Evolutionary conservation across 2,329 filamentous ascomycete genomes (phyloP), one percentile per base, ranked within the genome.

Genomic region (Cryphonectria parasitica): DNA sequence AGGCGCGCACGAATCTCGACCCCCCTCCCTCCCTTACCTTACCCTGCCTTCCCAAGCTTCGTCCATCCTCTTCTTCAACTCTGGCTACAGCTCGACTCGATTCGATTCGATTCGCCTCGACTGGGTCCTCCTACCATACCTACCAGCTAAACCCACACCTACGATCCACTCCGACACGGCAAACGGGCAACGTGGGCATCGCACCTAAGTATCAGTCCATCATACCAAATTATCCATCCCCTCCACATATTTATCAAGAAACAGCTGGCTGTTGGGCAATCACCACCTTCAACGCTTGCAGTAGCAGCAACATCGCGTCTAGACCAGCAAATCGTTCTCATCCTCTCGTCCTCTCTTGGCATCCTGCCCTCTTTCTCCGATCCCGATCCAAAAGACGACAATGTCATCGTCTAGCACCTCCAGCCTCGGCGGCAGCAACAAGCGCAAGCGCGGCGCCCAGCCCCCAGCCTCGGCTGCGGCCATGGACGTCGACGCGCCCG

Each of bases 381-480:
- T 19, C 31, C 34, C 36, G 52, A 34, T 45, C 67, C 64, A 69
- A 41, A 10, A 22, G 43, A 52, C 58, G 74, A 80, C 72, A 73
- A 91, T 92, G 90, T 87, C 90, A 39, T 90, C 89, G 41, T 85
- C 71, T 17, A 87, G 85, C 36, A 83, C 83, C 67, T 84, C 86
- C 41, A 63, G 66, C 49, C 70, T 61, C 19, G 82, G 85, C 73
- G 83, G 83, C 74, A 87, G 86, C 76, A 72, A 66, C 71, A 97
- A 97, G 86, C 91, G 95, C 82, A 97, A 97, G 88, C 90, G 95
- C 80, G 66, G 66, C 56, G 25, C 54, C 31, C 66, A 68, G n/a
- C 31, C 66, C 41, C 13, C 87, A 69, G 83, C 84, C 71, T 87
- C 87, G 67, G 83, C 86, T 73, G 84, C 73, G 78, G 82, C 73